phyloP scores from a whole-genome alignment of 768 basidiomycete genomes.

The Hericium alpestre region DNA sequence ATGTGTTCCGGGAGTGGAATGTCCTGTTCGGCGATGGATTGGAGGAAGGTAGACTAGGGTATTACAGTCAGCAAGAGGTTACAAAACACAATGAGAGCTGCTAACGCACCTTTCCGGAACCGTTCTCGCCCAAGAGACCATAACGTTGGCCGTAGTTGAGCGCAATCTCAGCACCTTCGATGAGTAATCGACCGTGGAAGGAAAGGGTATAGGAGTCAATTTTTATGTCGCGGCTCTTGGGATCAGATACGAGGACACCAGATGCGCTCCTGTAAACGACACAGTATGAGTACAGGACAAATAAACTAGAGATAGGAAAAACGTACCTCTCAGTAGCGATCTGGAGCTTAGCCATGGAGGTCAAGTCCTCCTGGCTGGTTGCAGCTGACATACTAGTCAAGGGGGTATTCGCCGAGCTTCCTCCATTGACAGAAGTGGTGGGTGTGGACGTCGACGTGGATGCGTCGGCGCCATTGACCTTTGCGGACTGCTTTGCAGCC shows the following conservation, averaged over 20 bases:
- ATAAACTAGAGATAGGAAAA: background rate
- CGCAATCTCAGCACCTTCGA: constrained; percentile 60
- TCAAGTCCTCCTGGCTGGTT: constrained; percentile 70
- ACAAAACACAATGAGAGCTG: background rate
- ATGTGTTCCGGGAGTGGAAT: constrained; percentile 91
- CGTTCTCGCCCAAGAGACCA: constrained; percentile 93
- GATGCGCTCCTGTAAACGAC: constrained; percentile 60
- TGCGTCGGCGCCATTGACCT: constrained; percentile 30
- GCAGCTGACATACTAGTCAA: constrained; percentile 75
- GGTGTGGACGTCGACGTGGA: constrained; percentile 50
- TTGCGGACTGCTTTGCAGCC: constrained; percentile 70
- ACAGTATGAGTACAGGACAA: background rate
- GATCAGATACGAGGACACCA: constrained; percentile 88
- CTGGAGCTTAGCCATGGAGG: constrained; percentile 79
- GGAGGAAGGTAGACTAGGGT: constrained; percentile 82
- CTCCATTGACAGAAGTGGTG: constrained; percentile 49
- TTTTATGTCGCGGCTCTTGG: constrained; percentile 92
- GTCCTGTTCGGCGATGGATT: constrained; percentile 92
- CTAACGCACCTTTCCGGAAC: constrained; percentile 83
- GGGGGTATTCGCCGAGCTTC: constrained; percentile 60
- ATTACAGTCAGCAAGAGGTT: constrained; percentile 4
- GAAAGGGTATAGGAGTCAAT: constrained; percentile 92
- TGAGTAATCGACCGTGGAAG: constrained; percentile 87
- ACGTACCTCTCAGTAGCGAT: constrained; percentile 81
- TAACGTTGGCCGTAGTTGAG: constrained; percentile 90